These are phyloP conservation scores for Senna tora DNA, from an alignment of 306 rosid genomes.

Conservation along the genomic window DNA sequence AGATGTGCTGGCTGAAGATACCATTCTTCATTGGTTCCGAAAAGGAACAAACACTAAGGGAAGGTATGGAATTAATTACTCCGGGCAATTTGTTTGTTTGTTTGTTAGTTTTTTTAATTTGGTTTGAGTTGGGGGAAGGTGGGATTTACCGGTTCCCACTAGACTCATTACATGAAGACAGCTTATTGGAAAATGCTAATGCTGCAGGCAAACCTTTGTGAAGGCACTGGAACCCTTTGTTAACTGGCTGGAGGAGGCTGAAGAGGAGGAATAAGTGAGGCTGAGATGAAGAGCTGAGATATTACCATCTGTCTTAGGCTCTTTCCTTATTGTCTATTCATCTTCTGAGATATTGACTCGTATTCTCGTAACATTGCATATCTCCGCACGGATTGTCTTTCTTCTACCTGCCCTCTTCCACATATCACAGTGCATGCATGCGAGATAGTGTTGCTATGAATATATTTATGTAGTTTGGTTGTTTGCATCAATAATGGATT, in stretches of 20 bases:
- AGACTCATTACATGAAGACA: background rate
- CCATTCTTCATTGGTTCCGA: slow-evolving; percentile 94
- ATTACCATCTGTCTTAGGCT: slow-evolving; percentile 1
- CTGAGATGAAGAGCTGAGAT: slow-evolving; percentile 29
- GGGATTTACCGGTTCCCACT: too few species aligned
- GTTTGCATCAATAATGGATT: slow-evolving; percentile 34
- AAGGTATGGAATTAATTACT: slow-evolving; percentile 59
- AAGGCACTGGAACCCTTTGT: slow-evolving; percentile 95
- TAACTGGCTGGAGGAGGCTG: slow-evolving; percentile 99
- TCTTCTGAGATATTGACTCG: slow-evolving; percentile 43
- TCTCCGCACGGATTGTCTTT: slow-evolving; percentile 34
- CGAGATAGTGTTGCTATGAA: slow-evolving; percentile 28
- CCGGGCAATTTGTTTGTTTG: background rate
- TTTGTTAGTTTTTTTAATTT: background rate
- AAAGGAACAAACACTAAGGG: slow-evolving; percentile 93
- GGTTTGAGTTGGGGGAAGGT: background rate
- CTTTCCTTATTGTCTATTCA: slow-evolving; percentile 8
- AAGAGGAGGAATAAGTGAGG: slow-evolving; percentile 79
- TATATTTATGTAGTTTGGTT: slow-evolving; percentile 27
- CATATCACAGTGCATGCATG: slow-evolving; percentile 9
- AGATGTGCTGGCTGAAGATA: slow-evolving; percentile 97
- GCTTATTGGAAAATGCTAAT: slow-evolving; percentile 32
- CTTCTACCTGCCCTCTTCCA: background rate
- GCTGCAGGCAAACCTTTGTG: slow-evolving; percentile 92
- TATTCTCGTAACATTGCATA: slow-evolving; percentile 29